phyloP scores from a whole-genome alignment of 2,329 filamentous ascomycete genomes.

The Blastomyces percursus region DNA sequence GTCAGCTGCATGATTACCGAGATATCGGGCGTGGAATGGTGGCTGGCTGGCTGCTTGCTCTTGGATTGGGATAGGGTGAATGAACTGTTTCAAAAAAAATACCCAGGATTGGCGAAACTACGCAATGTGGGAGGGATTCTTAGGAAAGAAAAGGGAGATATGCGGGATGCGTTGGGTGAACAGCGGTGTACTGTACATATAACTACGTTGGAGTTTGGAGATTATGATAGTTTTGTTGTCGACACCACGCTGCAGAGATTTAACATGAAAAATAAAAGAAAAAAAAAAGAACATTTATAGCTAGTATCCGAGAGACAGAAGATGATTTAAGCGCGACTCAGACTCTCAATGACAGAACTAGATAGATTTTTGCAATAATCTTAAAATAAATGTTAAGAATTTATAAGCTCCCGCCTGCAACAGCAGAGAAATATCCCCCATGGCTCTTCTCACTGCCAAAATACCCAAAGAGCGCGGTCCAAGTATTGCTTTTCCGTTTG shows the following conservation, averaged over 20 bases:
- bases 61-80: background rate
- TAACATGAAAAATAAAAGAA: background rate
- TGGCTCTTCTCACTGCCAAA: background rate
- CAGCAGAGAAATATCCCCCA: background rate
- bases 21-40: background rate
- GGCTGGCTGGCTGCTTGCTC: background rate
- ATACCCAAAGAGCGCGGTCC: conserved; percentile 4
- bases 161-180: conserved; percentile 1
- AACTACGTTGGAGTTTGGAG: background rate
- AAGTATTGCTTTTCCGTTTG: conserved; percentile 4
- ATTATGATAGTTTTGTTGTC: background rate
- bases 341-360: background rate
- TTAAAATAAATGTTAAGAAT: background rate
- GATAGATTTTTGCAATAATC: background rate
- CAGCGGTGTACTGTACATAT: background rate
- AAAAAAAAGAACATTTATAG: too few relatives aligned
- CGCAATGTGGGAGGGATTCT: background rate
- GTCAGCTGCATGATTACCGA: background rate
- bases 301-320: background rate
- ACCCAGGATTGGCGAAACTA: background rate
- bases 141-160: background rate
- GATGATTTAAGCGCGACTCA: background rate
- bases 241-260: background rate
- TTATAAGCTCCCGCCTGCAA: background rate
- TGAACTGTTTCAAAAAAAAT: background rate